phyloP scores from a whole-genome alignment of 2,329 filamentous ascomycete species.

The Cladobotryum mycophilum region DNA sequence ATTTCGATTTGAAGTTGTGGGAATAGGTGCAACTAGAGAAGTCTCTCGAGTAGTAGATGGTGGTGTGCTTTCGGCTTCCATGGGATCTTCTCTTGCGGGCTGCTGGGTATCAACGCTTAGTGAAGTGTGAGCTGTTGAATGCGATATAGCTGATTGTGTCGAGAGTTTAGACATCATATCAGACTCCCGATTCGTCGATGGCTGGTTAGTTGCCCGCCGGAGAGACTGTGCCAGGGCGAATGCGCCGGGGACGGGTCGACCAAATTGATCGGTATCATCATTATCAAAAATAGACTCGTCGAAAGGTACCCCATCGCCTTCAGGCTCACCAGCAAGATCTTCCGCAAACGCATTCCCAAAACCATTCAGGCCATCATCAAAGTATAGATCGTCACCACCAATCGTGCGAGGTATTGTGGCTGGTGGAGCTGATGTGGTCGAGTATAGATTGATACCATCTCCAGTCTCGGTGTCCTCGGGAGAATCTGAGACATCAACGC shows the following conservation, averaged over 20 bases:
- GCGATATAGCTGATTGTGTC: constrained; percentile 35
- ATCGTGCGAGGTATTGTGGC: constrained; percentile 8
- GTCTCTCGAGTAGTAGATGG: constrained; percentile 5
- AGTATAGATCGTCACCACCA: constrained; percentile 60
- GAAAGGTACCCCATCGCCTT: constrained; percentile 52
- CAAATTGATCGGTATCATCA: constrained; percentile 57
- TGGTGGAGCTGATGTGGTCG: constrained; percentile 11
- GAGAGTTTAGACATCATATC: constrained; percentile 42
- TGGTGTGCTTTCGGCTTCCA: neutral
- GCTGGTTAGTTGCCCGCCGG: constrained; percentile 28
- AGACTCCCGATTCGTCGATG: constrained; percentile 37
- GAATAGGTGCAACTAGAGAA: constrained; percentile 9
- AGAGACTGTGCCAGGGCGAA: constrained; percentile 49
- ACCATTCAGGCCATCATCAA: constrained; percentile 55
- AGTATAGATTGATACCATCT: neutral
- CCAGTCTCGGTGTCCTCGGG: constrained; percentile 1
- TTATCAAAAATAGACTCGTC: constrained; percentile 70
- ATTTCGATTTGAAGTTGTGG: constrained; percentile 12
- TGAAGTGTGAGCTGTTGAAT: constrained; percentile 50
- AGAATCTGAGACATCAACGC: constrained; percentile 19
- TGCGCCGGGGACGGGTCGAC: constrained; percentile 52
- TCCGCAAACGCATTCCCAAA: constrained; percentile 42
- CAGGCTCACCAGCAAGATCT: constrained; percentile 32
- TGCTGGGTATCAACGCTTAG: constrained; percentile 29
- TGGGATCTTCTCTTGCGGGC: constrained; percentile 7